Base-by-base conservation (phyloP, 768 basidiomycete species). In the Lentinus brumalis region DNA sequence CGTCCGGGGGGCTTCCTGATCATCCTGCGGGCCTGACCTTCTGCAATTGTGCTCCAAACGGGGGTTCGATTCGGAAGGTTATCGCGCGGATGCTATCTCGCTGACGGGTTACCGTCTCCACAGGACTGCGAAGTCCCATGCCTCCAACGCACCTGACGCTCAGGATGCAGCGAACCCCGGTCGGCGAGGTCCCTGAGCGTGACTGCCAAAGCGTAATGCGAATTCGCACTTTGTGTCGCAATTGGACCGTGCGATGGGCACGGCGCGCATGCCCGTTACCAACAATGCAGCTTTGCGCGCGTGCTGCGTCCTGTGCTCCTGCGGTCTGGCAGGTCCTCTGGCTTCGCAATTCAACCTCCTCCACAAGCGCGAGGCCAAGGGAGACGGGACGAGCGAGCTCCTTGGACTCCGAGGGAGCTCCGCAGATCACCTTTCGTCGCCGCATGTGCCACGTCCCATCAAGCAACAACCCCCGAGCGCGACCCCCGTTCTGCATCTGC, bases 331-430 rank as follows among this genome's bases (percentile, higher is more conserved):
- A 31, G 39, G 30, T 5, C 12, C 16, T 15, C 15, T 32, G 15
- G 50, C 60, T 61, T 56, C 60, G 55, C 60, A 39, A 52, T 56
- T 52, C 50, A 61, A 32, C 26, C 29, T 21, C 10, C 32, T 14
- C 58, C 53, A 49, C 59, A 21, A 11, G 35, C 52, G 30, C 32
- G 47, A 26, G 40, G 49, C 45, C 44, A 30, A 15, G 59, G 26
- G 44, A 53, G 56, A 30, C 46, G 38, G 21, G 47, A 15, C 18
- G 32, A 6, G 32, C 21, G 15, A 57, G 14, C 49, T 57, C 61
- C 61, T 54, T 57, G 61, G 56, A 62, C 32, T 62, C 61, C 61
- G 61, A 62, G 61, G 61, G 56, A 39, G 52, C 54, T 31, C 60
- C 40, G 52, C 61, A 53, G 56, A 50, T 54, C 42, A 31, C 50